Percentiles rank a stretch among this genome's conserved stretches.
These are phyloP conservation scores for Trichophyton benhamiae DNA, from an alignment of 2,329 filamentous ascomycete species.

Conservation along the genomic window DNA sequence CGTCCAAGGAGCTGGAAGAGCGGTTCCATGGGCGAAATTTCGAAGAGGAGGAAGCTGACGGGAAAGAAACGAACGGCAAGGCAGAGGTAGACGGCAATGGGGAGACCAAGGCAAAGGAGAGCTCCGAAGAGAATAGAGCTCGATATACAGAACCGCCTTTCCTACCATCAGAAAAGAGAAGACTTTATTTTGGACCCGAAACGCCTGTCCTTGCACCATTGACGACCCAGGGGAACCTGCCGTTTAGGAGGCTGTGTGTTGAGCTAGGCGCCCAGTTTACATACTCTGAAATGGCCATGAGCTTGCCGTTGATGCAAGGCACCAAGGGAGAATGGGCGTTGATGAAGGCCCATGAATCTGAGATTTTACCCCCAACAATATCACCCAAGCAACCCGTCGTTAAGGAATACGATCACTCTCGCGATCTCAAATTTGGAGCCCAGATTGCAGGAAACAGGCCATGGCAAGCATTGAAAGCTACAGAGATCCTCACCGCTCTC, in stretches of 20 bases:
- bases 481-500: constrained; percentile 63
- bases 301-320: constrained; percentile 77
- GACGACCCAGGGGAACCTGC: constrained; percentile 92
- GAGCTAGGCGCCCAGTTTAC: constrained; percentile 84
- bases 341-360: constrained; percentile 80
- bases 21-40: constrained; percentile 38
- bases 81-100: constrained; percentile 17
- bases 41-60: constrained; percentile 18
- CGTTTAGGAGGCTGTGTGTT: constrained; percentile 80
- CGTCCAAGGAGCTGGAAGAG: constrained; percentile 39
- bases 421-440: constrained; percentile 77
- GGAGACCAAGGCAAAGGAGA: constrained; percentile 27
- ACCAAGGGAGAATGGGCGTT: constrained; percentile 89
- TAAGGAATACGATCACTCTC: constrained; percentile 65
- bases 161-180: constrained; percentile 82
- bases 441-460: constrained; percentile 90
- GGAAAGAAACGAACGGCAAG: constrained; percentile 20
- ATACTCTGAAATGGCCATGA: constrained; percentile 97
- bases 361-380: constrained; percentile 60
- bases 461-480: constrained; percentile 78
- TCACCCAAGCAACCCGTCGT: constrained; percentile 45
- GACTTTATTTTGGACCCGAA: constrained; percentile 84
- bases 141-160: constrained; percentile 76
- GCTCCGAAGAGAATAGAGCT: constrained; percentile 58
- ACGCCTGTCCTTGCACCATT: constrained; percentile 88